These are phyloP conservation scores for Candida verbasci DNA, from an alignment of 805 yeast species.

Conservation along the genomic window DNA sequence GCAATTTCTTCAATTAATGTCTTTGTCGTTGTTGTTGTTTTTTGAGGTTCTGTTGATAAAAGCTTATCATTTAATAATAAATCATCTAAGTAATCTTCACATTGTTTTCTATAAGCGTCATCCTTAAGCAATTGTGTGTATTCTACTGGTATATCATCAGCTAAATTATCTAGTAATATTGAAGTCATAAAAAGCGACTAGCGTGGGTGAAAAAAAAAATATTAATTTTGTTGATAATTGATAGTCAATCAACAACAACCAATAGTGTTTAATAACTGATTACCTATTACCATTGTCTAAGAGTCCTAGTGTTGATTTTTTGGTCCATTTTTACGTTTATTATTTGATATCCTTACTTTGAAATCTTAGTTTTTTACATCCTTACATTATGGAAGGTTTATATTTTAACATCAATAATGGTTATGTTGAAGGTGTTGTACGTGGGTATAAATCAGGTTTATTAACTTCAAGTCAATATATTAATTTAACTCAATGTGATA, in stretches of 20 bases:
- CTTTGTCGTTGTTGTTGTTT: slow-evolving; percentile 19
- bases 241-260: neutral
- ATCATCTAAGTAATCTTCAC: slow-evolving; percentile 26
- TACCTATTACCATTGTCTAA: no score
- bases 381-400: slow-evolving; percentile 89
- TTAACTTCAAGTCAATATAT: slow-evolving; percentile 75
- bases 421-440: slow-evolving; percentile 87
- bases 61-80: slow-evolving; percentile 47
- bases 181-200: slow-evolving; percentile 5
- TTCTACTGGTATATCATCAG: slow-evolving; percentile 22
- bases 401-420: slow-evolving; percentile 89
- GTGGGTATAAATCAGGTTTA: slow-evolving; percentile 89
- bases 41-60: slow-evolving; percentile 39
- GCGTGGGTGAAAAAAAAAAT: neutral
- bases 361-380: no score
- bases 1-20: slow-evolving; percentile 68
- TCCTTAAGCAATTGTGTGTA: slow-evolving; percentile 14
- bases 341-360: no score
- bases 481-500: slow-evolving; percentile 93
- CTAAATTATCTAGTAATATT: slow-evolving; percentile 30
- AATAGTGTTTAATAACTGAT: no score
- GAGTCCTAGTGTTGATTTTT: no score
- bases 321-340: no score
- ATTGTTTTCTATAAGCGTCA: neutral
- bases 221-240: neutral